Percentiles rank a stretch among this genome's conserved stretches.
Evolutionary conservation across 2,329 filamentous ascomycete genomes (phyloP).

Genomic region (Septoria linicola): DNA sequence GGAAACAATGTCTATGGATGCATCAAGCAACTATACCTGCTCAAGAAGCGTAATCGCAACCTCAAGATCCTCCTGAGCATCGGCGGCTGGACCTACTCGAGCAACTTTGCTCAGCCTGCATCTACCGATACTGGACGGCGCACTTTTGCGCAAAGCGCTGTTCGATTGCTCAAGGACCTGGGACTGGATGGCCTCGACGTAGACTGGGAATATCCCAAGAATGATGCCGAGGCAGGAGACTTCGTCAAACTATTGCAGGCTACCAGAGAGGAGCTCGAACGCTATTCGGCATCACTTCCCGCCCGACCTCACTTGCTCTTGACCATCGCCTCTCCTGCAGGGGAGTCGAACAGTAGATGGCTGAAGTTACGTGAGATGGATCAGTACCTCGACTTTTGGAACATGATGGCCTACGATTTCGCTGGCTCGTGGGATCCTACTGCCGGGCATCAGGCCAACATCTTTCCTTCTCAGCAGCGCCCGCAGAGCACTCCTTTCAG

Average conservation of each 20-base stretch:
- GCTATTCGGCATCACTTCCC: constrained; percentile 40
- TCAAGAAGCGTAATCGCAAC: constrained; percentile 73
- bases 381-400: constrained; percentile 49
- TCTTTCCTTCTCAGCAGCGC: constrained; percentile 60
- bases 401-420: constrained; percentile 54
- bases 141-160: constrained; percentile 68
- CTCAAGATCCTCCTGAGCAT: constrained; percentile 80
- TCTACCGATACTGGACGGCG: constrained; percentile 61
- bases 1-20: constrained; percentile 76
- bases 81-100: constrained; percentile 76
- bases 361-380: constrained; percentile 45
- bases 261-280: constrained; percentile 42
- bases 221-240: constrained; percentile 42
- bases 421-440: constrained; percentile 75
- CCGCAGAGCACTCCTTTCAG: constrained; percentile 74
- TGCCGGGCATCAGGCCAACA: constrained; percentile 78
- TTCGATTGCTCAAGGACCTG: constrained; percentile 73
- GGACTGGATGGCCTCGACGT: constrained; percentile 63
- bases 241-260: constrained; percentile 43
- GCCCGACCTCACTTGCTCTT: constrained; percentile 44
- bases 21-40: constrained; percentile 71
- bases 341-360: constrained; percentile 45
- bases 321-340: constrained; percentile 47
- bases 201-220: constrained; percentile 52
- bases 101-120: constrained; percentile 72